Evolutionary conservation across 1,139 yeast species (phyloP), one percentile per base, ranked within the genome.

Genomic region (Meyerozyma sp.): DNA sequence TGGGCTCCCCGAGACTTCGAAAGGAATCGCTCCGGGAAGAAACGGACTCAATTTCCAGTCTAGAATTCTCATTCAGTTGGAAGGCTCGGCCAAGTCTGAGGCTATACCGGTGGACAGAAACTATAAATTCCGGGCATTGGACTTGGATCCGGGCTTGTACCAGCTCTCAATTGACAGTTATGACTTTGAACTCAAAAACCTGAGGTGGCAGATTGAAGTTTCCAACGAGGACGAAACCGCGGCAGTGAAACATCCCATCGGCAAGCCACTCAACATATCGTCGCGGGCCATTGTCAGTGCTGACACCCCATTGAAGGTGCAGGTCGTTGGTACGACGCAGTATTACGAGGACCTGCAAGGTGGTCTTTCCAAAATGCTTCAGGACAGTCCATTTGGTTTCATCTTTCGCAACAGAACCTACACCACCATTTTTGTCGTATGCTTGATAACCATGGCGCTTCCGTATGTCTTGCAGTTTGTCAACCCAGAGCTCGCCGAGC

Each of bases 331-430:
- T 18, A 42, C 50, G 32, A 66, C 66, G 45, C 59, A 63, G 44
- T 72, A 64, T 52, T 73, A 71, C 49, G 73, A 68, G 48, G 48
- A 47, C n/a, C 54, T 67, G 8, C 63, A 54, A 46, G 65, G 68
- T n/a, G 59, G 70, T 5, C 40, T 71, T 14, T 42, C 44, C 9
- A 69, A 64, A 40, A 62, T 72, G 65, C 41, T 72, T 4, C 48
- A 65, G 61, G 60, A 61, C 43, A 66, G 76, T 57, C 78, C 78
- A 4, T 59, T 73, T 39, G 78, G 77, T 11, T 62, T 68, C 47
- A 68, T 73, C 21, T 70, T 73, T 54, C 60, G 57, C 45, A 72
- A 64, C 53, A 60, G 52, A 32, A 42, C 58, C n/a, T 71, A 68
- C 50, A 69, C 77, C 6, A 49, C 63, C 8, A 47, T 70, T 36